Evolutionary conservation across 345 rosid genomes (phyloP).

Genomic region (Toxicodendron radicans): DNA sequence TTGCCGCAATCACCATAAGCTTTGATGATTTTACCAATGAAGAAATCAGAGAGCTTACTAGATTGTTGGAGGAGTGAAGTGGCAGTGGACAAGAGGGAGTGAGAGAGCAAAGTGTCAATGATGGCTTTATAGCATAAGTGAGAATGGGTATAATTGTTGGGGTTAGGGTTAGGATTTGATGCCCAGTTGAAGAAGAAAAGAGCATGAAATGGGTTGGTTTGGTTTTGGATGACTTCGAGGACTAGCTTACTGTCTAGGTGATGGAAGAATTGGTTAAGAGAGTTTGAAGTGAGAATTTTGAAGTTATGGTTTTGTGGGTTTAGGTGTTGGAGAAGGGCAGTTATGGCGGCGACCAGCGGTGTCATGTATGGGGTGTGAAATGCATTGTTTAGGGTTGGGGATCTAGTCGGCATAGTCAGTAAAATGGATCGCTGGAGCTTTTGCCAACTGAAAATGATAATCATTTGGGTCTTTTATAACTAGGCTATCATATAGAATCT

Average conservation of each 20-base stretch:
- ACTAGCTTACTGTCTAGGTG: conserved; percentile 23
- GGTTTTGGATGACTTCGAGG: conserved; percentile 29
- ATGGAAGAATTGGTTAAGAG: conserved; percentile 28
- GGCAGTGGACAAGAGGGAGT: conserved; percentile 30
- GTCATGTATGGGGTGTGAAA: background rate
- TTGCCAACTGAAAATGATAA: background rate
- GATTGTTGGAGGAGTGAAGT: conserved; percentile 26
- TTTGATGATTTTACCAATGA: conserved; percentile 32
- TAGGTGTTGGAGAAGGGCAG: conserved; percentile 28
- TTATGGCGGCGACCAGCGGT: conserved; percentile 22
- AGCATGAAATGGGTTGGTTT: conserved; percentile 34
- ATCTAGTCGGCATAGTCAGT: conserved; percentile 2
- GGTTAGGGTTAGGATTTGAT: conserved; percentile 30
- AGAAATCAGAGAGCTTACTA: conserved; percentile 32
- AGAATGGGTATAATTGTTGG: conserved; percentile 27
- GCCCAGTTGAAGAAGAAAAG: conserved; percentile 45
- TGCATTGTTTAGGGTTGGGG: background rate
- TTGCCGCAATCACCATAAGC: conserved; percentile 33
- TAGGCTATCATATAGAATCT: no score
- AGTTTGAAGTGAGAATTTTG: conserved; percentile 13
- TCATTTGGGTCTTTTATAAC: background rate
- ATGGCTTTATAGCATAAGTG: conserved; percentile 34
- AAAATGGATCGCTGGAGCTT: background rate
- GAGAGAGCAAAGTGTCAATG: conserved; percentile 33
- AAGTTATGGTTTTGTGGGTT: conserved; percentile 21